Base-by-base conservation (phyloP, 2,329 filamentous ascomycete genomes). In the Raffaelea arxii region DNA sequence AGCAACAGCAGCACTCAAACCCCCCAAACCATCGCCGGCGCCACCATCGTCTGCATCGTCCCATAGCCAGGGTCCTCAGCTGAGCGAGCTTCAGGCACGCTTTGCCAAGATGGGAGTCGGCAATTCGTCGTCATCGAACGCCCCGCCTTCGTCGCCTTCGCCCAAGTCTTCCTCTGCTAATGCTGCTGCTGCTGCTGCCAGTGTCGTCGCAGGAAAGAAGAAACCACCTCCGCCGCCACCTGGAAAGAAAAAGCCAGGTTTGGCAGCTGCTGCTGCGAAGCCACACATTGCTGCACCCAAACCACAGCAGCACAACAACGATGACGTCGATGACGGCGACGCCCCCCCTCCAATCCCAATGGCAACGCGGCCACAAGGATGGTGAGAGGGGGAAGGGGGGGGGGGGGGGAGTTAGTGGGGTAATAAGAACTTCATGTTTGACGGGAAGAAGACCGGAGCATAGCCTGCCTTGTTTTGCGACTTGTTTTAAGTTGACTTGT, bases 21-120 rank as follows among this genome's bases (percentile, higher is more conserved):
- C 25, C 24, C 23, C 7, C 41, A 41, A 32, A 2, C 41, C 35
- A 16, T 41, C 23, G 10, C 36, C 39, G 12, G 45, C n/a, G 4
- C 24, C n/a, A 11, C 25, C 22, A 10, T 25, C 3, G 24, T 23
- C 22, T 24, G 38, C 48, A 38, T 51, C 52, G 18, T 57, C 65
- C 25, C n/a, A n/a, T n/a, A n/a, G n/a, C n/a, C n/a, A n/a, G n/a
- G n/a, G n/a, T n/a, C n/a, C n/a, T n/a, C 78, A 81, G 39, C 64
- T 87, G 48, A 77, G 71, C 52, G 80, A 85, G 57, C 66, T 91
- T 1, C 82, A 86, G 57, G 77, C 78, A 22, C 75, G 81, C 27
- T 88, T 88, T 62, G 69, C 73, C 24, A 72, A 68, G 49, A 65
- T 80, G 55, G 68, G 65, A n/a, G n/a, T n/a, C n/a, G n/a, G n/a